Conservation (phyloP, 2,329 filamentous ascomycete genomes). For the Trichoderma asperellum region DNA sequence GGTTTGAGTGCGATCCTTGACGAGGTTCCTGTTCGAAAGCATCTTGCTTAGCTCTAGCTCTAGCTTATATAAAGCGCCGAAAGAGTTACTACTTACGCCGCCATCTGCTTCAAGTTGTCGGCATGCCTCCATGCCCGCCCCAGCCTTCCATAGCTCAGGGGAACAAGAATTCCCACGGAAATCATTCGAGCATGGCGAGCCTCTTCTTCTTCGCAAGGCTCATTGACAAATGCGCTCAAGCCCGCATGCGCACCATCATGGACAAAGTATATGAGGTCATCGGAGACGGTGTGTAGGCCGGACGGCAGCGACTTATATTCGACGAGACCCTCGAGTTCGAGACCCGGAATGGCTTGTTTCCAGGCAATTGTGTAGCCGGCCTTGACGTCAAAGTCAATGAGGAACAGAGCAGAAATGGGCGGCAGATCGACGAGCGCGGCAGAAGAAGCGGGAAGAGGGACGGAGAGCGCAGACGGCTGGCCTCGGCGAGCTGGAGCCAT, state of each 20-base stretch:
- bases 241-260: conserved; percentile 80
- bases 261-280: conserved; percentile 93
- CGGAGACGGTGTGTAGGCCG: conserved; percentile 82
- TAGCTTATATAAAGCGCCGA: neutral
- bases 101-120: conserved; percentile 72
- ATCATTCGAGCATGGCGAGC: conserved; percentile 91
- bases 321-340: conserved; percentile 81
- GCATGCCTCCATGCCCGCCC: conserved; percentile 91
- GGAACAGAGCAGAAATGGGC: conserved; percentile 73
- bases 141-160: conserved; percentile 79
- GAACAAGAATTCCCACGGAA: conserved; percentile 86
- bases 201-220: conserved; percentile 72
- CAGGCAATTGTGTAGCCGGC: conserved; percentile 89
- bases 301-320: conserved; percentile 97
- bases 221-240: conserved; percentile 88
- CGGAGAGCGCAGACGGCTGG: conserved; percentile 47
- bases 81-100: conserved; percentile 56
- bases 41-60: conserved; percentile 33
- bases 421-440: conserved; percentile 40
- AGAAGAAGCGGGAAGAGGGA: conserved; percentile 39
- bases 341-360: conserved; percentile 72
- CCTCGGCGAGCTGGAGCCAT: conserved; percentile 49
- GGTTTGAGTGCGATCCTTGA: conserved; percentile 65
- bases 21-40: conserved; percentile 55
- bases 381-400: conserved; percentile 91